Evolutionary conservation across 192 early-diverging fungal genomes (phyloP), one percentile per base, ranked within the genome.

Genomic region (Coemansia guatemalensis): DNA sequence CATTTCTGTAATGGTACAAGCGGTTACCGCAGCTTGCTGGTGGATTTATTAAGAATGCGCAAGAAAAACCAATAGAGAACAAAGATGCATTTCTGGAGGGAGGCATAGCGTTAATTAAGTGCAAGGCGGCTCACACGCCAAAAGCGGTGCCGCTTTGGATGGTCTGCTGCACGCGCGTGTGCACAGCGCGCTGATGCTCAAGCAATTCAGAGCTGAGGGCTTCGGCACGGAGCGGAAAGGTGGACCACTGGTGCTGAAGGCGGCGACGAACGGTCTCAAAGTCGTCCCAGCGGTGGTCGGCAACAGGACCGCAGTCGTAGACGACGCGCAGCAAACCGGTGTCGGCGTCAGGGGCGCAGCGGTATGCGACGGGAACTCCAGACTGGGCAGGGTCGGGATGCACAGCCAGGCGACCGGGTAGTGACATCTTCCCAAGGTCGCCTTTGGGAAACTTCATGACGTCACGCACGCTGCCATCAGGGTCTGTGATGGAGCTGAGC

Each of bases 361-460:
- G 73, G 22, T 62, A 73, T 3, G 62, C 74, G 9, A 82, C 74
- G 20, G 74, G 79, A 1, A 66, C 73, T 29, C 76, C 69, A 32
- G 22, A 30, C 63, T 78, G 68, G 20, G 51, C 29, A 0, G 69
- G 52, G 47, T 74, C 71, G 0, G 68, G 47, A 20, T 60, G 55
- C 0, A 82, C 80, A 23, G 75, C 64, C 33, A 82, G 74, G 24
- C 24, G 41, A 8, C 93, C 93, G 1, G 93, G 93, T 35, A 95
- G 69, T 70, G 88, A 90, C 44, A 84, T 80, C 67, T 95, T 95
- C 23, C 67, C 74, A 0, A 83, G 57, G 20, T 88, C 93, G 2
- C 84, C 83, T 61, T 90, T 89, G 22, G 93, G 93, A 48, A 85
- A 87, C 71, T 95, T 95, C 93, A 95, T 95, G 6, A 93, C 86